Conservation (phyloP, 106 monocot species). For the Narthecium ossifragum region DNA sequence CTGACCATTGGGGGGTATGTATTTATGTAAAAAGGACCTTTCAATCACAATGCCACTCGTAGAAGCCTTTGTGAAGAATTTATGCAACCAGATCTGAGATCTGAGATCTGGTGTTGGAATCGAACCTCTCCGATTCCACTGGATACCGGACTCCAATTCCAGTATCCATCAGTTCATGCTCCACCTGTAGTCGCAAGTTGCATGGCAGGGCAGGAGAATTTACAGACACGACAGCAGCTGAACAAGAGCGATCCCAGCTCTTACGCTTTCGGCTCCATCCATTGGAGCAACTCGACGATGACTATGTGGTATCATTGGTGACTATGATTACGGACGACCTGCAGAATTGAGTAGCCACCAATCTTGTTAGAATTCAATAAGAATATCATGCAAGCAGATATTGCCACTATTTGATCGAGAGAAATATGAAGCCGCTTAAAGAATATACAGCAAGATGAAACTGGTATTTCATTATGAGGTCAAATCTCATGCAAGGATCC, state of each 20-base stretch:
- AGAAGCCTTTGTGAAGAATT: no score
- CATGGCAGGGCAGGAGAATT: neutral
- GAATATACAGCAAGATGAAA: neutral
- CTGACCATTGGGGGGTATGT: no score
- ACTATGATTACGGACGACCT: slow-evolving; percentile 21
- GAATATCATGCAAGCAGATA: neutral
- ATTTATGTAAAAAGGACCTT: no score
- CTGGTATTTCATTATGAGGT: neutral
- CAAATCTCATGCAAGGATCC: neutral
- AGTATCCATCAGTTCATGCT: slow-evolving; percentile 8
- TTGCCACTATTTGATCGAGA: neutral
- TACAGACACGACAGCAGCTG: neutral
- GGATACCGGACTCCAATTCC: slow-evolving; percentile 13
- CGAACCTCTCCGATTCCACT: neutral
- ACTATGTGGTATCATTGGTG: slow-evolving; percentile 8
- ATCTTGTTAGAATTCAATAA: neutral
- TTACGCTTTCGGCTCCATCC: slow-evolving; percentile 6
- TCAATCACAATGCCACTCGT: no score
- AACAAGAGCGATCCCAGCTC: slow-evolving; percentile 14
- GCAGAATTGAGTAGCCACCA: neutral
- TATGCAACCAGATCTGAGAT: no score
- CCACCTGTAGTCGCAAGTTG: neutral
- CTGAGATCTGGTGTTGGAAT: neutral
- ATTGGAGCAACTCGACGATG: slow-evolving; percentile 5
- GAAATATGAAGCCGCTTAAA: neutral